Conservation (phyloP, 139 green algal genomes). For the Penium margaritaceum region DNA sequence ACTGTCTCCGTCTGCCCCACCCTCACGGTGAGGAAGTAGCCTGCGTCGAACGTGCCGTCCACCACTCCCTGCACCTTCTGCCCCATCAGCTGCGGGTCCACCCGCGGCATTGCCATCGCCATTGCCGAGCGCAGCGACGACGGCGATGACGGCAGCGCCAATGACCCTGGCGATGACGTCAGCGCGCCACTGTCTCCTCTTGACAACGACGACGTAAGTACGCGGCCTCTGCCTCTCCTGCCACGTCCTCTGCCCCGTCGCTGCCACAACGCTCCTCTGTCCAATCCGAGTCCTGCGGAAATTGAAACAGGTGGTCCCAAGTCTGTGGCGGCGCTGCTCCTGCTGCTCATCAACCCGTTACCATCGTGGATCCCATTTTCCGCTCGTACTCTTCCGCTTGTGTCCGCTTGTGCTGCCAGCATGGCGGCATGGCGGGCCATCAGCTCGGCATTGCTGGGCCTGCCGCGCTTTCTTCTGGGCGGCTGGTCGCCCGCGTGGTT, state of each 20-base stretch:
- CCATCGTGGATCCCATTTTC: no score
- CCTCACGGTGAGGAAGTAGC: constrained; percentile 32
- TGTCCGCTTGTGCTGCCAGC: background rate
- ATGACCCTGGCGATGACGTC: background rate
- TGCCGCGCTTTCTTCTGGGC: constrained; percentile 30
- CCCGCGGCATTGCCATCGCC: background rate
- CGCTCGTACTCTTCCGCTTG: no score
- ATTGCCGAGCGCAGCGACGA: background rate
- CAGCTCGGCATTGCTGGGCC: constrained; percentile 26
- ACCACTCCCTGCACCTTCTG: constrained; percentile 34
- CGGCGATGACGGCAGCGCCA: background rate
- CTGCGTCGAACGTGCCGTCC: constrained; percentile 33
- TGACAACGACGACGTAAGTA: no score
- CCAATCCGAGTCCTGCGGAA: no score
- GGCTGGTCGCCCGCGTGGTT: no score
- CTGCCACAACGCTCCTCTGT: no score
- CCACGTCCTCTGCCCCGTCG: no score
- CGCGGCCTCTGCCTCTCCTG: no score
- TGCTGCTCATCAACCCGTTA: no score
- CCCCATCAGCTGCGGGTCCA: constrained; percentile 6
- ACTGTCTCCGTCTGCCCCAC: constrained; percentile 24
- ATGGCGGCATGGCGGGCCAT: constrained; percentile 4
- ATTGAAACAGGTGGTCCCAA: no score
- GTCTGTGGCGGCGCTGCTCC: constrained; percentile 1
- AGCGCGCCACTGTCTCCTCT: no score